Conservation (phyloP, 2,329 filamentous ascomycete genomes). For the Phaeomoniella chlamydospora region DNA sequence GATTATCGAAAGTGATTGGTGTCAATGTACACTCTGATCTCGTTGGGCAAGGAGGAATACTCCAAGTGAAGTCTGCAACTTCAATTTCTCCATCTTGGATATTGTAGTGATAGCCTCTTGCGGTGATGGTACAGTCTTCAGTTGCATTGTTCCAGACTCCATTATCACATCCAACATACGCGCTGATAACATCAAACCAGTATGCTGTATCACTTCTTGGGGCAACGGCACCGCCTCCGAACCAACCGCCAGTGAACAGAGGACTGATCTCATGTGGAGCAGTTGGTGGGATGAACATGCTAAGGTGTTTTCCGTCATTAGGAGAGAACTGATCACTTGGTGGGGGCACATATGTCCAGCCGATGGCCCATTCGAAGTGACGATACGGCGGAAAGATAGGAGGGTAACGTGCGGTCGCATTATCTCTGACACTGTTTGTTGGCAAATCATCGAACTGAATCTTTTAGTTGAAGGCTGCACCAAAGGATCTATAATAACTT, state of each 20-base stretch:
- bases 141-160: conserved; percentile 21
- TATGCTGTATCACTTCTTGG: conserved; percentile 26
- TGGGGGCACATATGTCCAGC: conserved; percentile 32
- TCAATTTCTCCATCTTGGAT: conserved; percentile 18
- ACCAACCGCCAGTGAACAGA: conserved; percentile 25
- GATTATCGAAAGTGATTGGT: conserved; percentile 24
- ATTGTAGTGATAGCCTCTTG: conserved; percentile 31
- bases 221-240: conserved; percentile 31
- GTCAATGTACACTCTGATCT: conserved; percentile 27
- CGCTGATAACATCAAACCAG: conserved; percentile 35
- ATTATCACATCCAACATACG: conserved; percentile 33
- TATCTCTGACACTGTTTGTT: conserved; percentile 9
- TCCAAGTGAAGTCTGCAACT: conserved; percentile 21
- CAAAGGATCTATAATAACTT: conserved; percentile 2
- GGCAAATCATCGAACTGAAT: conserved; percentile 15
- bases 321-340: conserved; percentile 28
- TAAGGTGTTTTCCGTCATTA: conserved; percentile 8
- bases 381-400: conserved; percentile 34
- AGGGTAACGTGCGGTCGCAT: conserved; percentile 16
- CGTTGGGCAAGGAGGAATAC: conserved; percentile 24
- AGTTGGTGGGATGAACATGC: conserved; percentile 23
- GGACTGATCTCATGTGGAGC: conserved; percentile 9
- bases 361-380: conserved; percentile 35
- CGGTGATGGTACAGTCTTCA: conserved; percentile 19
- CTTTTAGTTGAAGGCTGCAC: neutral